Conservation (phyloP, 495 filamentous ascomycete species). For the Haplographium delicatum region DNA sequence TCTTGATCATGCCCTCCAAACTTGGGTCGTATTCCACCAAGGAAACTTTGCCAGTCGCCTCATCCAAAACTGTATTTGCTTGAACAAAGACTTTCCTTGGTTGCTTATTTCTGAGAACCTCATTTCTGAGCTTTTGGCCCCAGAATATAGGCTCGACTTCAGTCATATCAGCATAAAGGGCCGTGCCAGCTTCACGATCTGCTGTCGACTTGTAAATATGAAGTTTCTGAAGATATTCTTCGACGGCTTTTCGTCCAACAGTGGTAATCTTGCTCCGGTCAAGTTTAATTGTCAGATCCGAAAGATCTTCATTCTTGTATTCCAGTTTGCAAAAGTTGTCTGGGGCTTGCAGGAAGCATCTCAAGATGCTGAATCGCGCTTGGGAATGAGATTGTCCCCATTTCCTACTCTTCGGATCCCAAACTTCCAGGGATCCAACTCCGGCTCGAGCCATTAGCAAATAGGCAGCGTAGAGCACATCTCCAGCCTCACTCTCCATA, state of each 20-base stretch:
- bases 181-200: conserved; percentile 67
- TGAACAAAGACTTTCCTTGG: conserved; percentile 96
- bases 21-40: conserved; percentile 88
- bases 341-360: conserved; percentile 80
- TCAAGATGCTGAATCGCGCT: conserved; percentile 85
- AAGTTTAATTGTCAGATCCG: conserved; percentile 72
- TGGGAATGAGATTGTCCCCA: conserved; percentile 67
- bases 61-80: conserved; percentile 72
- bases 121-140: conserved; percentile 66
- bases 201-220: conserved; percentile 92
- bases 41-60: conserved; percentile 55
- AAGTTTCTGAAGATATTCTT: conserved; percentile 82
- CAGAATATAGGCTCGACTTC: conserved; percentile 73
- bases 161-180: conserved; percentile 79
- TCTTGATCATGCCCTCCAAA: conserved; percentile 80
- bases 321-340: conserved; percentile 76
- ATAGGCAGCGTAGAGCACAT: conserved; percentile 81
- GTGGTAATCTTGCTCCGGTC: conserved; percentile 79
- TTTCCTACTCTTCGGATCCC: conserved; percentile 65
- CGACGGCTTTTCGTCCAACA: conserved; percentile 64
- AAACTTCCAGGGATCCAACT: conserved; percentile 77
- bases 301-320: conserved; percentile 68
- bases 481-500: conserved; percentile 70
- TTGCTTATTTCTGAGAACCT: conserved; percentile 80
- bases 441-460: conserved; percentile 90